Conservation (phyloP, 2,329 filamentous ascomycete genomes). For the Colletotrichum sp. region DNA sequence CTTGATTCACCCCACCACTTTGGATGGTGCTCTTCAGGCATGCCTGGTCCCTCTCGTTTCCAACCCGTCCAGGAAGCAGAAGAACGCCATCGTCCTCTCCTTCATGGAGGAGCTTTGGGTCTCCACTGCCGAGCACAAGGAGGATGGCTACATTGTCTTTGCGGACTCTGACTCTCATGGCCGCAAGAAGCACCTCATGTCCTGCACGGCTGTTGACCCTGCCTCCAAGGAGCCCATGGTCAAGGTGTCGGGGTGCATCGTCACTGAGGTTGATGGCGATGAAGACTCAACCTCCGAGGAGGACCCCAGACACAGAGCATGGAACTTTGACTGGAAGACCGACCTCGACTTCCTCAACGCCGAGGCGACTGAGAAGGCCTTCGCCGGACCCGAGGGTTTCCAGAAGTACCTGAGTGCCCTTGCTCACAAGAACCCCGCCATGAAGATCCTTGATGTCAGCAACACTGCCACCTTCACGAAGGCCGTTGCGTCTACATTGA, state of each 20-base stretch:
- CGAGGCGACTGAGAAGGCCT: background rate
- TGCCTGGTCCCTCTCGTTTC: conserved; percentile 5
- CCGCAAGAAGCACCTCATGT: background rate
- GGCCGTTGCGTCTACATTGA: background rate
- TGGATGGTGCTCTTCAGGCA: conserved; percentile 16
- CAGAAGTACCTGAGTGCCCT: conserved; percentile 17
- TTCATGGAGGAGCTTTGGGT: conserved; percentile 13
- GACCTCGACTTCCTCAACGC: conserved; percentile 33
- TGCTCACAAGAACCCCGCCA: conserved; percentile 26
- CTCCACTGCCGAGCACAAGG: background rate
- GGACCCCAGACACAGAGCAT: background rate
- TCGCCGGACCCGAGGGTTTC: background rate
- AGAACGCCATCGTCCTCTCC: conserved; percentile 7
- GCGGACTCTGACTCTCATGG: background rate
- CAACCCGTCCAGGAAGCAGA: background rate
- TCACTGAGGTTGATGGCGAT: background rate
- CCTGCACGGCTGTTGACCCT: background rate
- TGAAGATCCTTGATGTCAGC: background rate
- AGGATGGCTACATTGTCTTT: conserved; percentile 2
- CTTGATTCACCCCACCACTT: conserved; percentile 16
- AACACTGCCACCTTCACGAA: conserved; percentile 6
- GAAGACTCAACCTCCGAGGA: background rate
- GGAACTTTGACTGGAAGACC: conserved; percentile 36
- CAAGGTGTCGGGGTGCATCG: background rate
- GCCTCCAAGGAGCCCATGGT: background rate